These are phyloP conservation scores for Scutellaria baicalensis DNA, from an alignment of 257 asterid species.

Conservation along the genomic window DNA sequence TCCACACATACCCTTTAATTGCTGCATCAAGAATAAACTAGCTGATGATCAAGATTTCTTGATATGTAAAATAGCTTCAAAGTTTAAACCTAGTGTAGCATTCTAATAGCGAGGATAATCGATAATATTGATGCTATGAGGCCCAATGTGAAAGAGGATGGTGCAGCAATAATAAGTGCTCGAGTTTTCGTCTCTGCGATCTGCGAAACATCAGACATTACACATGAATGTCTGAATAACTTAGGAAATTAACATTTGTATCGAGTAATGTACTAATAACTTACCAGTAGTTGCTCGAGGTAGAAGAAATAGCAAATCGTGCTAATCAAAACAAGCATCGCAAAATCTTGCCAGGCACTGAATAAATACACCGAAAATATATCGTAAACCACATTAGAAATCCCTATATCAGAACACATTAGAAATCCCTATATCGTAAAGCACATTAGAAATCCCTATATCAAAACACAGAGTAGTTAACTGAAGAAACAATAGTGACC, in stretches of 20 bases:
- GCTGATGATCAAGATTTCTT: slow-evolving; percentile 1
- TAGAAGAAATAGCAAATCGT: slow-evolving; percentile 93
- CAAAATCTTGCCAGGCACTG: slow-evolving; percentile 98
- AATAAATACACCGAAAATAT: slow-evolving; percentile 7
- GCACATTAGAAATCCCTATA: too few species aligned
- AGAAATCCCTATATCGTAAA: too few species aligned
- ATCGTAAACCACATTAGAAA: slow-evolving; percentile 15
- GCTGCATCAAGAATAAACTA: slow-evolving; percentile 47
- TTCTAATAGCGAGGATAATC: slow-evolving; percentile 46
- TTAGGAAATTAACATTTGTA: background rate
- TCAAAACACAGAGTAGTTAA: background rate
- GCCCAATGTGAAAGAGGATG: slow-evolving; percentile 73
- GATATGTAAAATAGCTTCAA: background rate
- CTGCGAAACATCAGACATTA: slow-evolving; percentile 29
- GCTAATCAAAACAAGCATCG: slow-evolving; percentile 89
- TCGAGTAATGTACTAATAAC: slow-evolving; percentile 22
- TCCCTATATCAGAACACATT: too few species aligned
- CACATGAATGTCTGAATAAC: background rate
- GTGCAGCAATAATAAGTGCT: slow-evolving; percentile 73
- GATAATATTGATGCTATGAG: slow-evolving; percentile 64
- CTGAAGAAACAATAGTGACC: background rate
- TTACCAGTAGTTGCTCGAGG: slow-evolving; percentile 89
- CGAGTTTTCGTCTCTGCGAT: slow-evolving; percentile 50
- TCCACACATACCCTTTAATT: slow-evolving; percentile 66
- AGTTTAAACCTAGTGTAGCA: background rate